These are phyloP conservation scores for Pleurotus tuber-regium DNA, from an alignment of 768 basidiomycete genomes.

Conservation along the genomic window DNA sequence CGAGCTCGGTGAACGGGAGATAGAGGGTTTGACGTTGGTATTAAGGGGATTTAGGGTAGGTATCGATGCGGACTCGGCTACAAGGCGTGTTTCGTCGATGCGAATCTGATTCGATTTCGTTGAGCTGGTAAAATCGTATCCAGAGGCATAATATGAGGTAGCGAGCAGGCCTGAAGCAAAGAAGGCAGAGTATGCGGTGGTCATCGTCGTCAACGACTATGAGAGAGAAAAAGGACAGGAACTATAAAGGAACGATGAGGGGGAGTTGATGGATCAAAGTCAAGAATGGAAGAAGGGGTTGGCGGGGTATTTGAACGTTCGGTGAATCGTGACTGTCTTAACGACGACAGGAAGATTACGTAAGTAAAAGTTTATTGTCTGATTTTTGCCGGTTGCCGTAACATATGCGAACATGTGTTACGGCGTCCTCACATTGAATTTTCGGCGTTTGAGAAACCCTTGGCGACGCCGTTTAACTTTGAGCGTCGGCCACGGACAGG, in stretches of 20 bases:
- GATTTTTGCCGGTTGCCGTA: too few species aligned
- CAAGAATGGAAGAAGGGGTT: constrained; percentile 1
- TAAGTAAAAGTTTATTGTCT: too few species aligned
- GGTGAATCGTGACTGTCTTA: too few species aligned
- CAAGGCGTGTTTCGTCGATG: constrained; percentile 7
- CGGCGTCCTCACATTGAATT: too few species aligned
- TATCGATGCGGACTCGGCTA: neutral
- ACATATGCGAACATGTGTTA: too few species aligned
- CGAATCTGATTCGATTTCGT: constrained; percentile 1
- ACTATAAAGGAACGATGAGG: neutral
- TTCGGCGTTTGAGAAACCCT: too few species aligned
- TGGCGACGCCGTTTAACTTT: too few species aligned
- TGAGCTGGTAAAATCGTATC: neutral
- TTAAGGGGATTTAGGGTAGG: neutral
- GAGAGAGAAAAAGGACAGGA: neutral
- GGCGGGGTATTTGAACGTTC: too few species aligned
- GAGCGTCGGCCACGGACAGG: too few species aligned
- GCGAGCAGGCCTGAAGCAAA: constrained; percentile 73
- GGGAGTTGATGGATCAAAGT: constrained; percentile 5
- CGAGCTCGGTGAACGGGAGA: neutral
- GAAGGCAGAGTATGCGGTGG: constrained; percentile 58
- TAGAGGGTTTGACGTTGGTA: neutral
- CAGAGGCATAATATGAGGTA: neutral
- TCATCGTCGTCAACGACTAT: constrained; percentile 14
- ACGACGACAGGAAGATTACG: too few species aligned